phyloP scores from a whole-genome alignment of 225 moss, liverwort and hornwort genomes.

The Pleurozium schreberi region DNA sequence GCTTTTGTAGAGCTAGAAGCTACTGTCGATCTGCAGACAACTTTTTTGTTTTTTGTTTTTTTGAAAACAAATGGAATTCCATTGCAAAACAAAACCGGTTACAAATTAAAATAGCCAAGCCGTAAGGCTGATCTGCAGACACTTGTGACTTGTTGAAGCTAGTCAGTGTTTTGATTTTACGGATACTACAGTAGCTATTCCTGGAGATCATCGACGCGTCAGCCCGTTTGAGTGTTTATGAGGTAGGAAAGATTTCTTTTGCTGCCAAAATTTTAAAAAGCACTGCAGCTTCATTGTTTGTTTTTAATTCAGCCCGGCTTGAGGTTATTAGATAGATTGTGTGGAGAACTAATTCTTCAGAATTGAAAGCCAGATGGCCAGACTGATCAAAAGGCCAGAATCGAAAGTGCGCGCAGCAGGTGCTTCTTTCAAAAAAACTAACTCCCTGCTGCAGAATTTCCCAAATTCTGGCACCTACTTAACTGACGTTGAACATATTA shows the following conservation, averaged over 20 bases:
- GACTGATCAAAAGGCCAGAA: neutral
- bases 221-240: neutral
- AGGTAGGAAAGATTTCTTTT: neutral
- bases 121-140: too few relatives aligned
- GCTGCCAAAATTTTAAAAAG: neutral
- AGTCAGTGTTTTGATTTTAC: neutral
- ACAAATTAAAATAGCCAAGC: too few relatives aligned
- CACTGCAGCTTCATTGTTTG: neutral
- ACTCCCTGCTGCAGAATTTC: neutral
- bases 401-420: neutral
- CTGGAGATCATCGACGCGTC: neutral
- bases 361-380: neutral
- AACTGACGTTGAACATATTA: neutral
- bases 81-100: too few relatives aligned
- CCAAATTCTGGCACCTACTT: neutral
- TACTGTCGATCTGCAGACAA: too few relatives aligned
- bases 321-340: neutral
- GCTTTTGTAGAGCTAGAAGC: neutral
- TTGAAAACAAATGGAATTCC: too few relatives aligned
- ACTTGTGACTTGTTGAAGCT: neutral
- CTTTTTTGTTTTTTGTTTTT: too few relatives aligned
- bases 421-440: neutral
- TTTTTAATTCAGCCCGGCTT: too few relatives aligned
- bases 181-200: too few relatives aligned
- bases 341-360: neutral